Base-by-base conservation (phyloP, 345 rosid genomes). In the Aquilaria yunnanensis region DNA sequence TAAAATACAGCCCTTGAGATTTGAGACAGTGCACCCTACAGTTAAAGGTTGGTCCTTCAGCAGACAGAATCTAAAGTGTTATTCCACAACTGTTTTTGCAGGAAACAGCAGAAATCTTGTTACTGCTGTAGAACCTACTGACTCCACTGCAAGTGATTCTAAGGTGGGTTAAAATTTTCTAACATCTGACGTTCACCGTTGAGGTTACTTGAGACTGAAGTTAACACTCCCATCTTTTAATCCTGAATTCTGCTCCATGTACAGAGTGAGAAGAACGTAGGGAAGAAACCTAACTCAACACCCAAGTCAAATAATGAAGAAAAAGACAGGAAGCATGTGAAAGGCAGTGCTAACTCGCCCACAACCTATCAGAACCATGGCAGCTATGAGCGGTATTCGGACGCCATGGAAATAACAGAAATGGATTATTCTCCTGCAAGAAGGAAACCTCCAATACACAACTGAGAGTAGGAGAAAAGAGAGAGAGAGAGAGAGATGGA, bases 391-490 rank as follows among this genome's bases (percentile, higher is more conserved):
- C 65, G 51, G 2, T 31, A 59, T 50, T 72, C 66, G 47, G 74
- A 73, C 14, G 55, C 66, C 49, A 60, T 70, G 62, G 76, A 75
- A 60, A 67, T 79, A 51, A 71, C 78, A 1, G 80, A 67, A 59
- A 79, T 79, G 83, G 86, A 82, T 57, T 82, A 82, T 32, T 74
- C 86, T 67, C 80, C 83, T 3, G 83, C 86, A 41, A 77, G 54
- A 51, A 74, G 81, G 68, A 78, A 74, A 69, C 72, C 86, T 60
- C 86, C 86, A 14, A 76, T 82, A 62, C 86, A 82, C 64, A 82
- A 82, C 69, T 81, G 61, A 70, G 2, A 8, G 31, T 11, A 55
- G 32, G 6, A 4, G 8, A 43, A 16, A 23, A 29, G 59, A 51
- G 14, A 54, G 10, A 58, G 47, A 56, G 32, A 31, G 23, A 56